Conservation (phyloP, 352 stramenopile species). For the Globisporangium abappressorium region DNA sequence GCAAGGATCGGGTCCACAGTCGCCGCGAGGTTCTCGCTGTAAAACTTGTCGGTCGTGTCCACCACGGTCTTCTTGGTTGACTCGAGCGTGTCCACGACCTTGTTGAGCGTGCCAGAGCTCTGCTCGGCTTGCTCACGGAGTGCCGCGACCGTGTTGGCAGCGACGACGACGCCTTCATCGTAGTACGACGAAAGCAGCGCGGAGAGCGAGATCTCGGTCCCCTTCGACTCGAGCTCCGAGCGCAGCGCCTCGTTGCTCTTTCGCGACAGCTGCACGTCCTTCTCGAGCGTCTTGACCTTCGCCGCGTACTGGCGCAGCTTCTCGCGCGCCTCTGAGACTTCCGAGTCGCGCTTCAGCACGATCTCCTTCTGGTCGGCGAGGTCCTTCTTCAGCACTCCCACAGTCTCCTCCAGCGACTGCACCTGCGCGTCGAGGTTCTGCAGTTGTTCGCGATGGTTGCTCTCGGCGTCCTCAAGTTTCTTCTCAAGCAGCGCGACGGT, state of each 20-base stretch:
- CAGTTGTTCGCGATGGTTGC: constrained; percentile 16
- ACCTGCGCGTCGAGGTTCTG: constrained; percentile 30
- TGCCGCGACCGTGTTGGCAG: constrained; percentile 29
- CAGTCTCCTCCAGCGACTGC: constrained; percentile 26
- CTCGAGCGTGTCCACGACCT: constrained; percentile 49
- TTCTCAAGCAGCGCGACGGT: constrained; percentile 27
- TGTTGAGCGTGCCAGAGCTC: constrained; percentile 39
- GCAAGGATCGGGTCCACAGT: constrained; percentile 60
- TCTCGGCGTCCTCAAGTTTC: constrained; percentile 22
- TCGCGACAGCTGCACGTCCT: constrained; percentile 41
- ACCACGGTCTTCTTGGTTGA: constrained; percentile 43
- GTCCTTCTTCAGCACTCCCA: constrained; percentile 29
- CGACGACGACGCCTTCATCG: constrained; percentile 66
- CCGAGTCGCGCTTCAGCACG: constrained; percentile 24
- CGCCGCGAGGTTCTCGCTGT: constrained; percentile 60
- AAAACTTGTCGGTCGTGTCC: constrained; percentile 55
- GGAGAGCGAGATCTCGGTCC: constrained; percentile 60
- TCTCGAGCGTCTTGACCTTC: constrained; percentile 41
- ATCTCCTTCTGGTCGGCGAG: constrained; percentile 31
- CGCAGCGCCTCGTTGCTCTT: constrained; percentile 66
- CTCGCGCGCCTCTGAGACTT: constrained; percentile 24
- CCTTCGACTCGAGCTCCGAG: constrained; percentile 47
- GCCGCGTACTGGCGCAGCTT: constrained; percentile 33
- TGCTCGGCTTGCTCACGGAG: constrained; percentile 47
- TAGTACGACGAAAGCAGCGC: constrained; percentile 77